phyloP scores from a whole-genome alignment of 2,329 filamentous ascomycete species.

The Ceratocystis cacaofunesta region DNA sequence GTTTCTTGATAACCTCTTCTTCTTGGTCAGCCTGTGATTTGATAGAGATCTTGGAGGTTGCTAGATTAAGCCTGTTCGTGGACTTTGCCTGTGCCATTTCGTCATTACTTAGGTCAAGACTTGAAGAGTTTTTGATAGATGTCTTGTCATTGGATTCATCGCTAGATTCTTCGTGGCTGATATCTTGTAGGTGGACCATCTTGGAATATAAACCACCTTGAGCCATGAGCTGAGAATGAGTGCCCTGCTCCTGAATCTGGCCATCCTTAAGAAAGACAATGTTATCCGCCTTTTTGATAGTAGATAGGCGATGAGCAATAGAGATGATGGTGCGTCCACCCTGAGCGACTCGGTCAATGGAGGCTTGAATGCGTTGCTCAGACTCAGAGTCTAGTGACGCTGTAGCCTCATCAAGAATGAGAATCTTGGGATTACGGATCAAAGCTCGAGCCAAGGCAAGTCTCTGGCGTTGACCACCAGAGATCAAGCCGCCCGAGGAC shows the following conservation, averaged over 20 bases:
- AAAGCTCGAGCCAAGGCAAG: conserved; percentile 44
- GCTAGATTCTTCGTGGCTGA: conserved; percentile 20
- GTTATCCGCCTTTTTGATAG: conserved; percentile 48
- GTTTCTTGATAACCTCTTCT: conserved; percentile 23
- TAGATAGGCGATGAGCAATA: conserved; percentile 48
- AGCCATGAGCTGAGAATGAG: conserved; percentile 43
- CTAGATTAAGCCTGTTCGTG: conserved; percentile 25
- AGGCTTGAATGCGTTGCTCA: conserved; percentile 39
- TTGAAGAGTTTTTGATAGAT: conserved; percentile 22
- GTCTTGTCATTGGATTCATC: conserved; percentile 21
- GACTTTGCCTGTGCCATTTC: conserved; percentile 19
- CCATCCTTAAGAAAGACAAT: conserved; percentile 52
- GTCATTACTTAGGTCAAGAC: conserved; percentile 25
- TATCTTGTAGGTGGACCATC: conserved; percentile 33
- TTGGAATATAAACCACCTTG: conserved; percentile 36
- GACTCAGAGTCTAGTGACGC: conserved; percentile 44
- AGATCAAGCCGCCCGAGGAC: conserved; percentile 37
- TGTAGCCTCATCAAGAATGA: conserved; percentile 49
- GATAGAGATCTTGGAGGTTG: conserved; percentile 29
- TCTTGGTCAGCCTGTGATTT: conserved; percentile 24
- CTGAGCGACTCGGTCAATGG: conserved; percentile 31
- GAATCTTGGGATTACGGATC: conserved; percentile 40
- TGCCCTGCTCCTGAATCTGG: conserved; percentile 47
- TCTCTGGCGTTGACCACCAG: conserved; percentile 46
- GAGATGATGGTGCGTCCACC: conserved; percentile 46